Conservation (phyloP, 2,329 filamentous ascomycete species). For the Rachicladosporium sp. region DNA sequence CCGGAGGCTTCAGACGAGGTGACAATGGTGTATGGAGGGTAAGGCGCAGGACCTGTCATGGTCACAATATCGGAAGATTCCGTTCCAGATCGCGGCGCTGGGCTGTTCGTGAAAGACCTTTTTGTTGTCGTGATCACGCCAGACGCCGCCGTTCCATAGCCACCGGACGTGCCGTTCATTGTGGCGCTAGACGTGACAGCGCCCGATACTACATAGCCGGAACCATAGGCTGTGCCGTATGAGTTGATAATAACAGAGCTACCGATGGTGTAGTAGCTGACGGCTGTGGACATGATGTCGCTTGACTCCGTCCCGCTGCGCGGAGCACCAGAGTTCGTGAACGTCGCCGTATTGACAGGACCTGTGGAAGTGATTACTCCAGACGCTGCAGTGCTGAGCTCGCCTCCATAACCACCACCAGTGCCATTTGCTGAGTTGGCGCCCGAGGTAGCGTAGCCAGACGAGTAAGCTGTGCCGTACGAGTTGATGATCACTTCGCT, state of each 20-base stretch:
- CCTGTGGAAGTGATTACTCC: conserved; percentile 4
- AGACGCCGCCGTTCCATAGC: too few species aligned
- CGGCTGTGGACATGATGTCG: not conserved
- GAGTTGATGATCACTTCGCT: not conserved
- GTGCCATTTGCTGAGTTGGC: too few species aligned
- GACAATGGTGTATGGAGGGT: too few species aligned
- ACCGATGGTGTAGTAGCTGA: not conserved
- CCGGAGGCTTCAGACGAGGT: not conserved
- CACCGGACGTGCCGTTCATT: not conserved
- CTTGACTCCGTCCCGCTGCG: conserved; percentile 3
- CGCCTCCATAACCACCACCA: too few species aligned
- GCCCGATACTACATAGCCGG: conserved; percentile 9
- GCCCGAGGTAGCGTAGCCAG: too few species aligned
- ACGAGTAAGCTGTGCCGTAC: too few species aligned
- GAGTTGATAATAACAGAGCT: conserved; percentile 8
- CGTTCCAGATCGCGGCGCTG: too few species aligned
- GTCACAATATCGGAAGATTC: too few species aligned
- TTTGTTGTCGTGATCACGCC: too few species aligned
- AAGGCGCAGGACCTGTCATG: too few species aligned
- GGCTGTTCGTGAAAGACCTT: too few species aligned
- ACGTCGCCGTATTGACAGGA: too few species aligned
- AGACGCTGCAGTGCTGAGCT: not conserved
- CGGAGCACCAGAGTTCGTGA: not conserved
- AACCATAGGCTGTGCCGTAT: conserved; percentile 13
- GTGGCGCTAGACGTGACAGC: not conserved